Evolutionary conservation across 805 yeast genomes (phyloP).

Genomic region (Candida adriatica): DNA sequence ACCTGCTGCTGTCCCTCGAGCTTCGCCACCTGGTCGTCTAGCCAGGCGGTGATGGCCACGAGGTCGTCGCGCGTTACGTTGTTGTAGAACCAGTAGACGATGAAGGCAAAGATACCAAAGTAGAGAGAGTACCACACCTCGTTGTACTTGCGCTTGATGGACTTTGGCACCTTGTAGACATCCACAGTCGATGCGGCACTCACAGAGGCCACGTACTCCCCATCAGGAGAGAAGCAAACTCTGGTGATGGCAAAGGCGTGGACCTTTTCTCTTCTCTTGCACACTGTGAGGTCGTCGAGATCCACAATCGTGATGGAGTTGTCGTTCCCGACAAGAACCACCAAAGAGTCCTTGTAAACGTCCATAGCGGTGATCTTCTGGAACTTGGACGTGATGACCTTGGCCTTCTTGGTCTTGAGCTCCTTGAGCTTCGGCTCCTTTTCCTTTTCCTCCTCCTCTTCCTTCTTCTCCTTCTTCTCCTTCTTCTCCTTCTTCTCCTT

Average conservation of each 20-base stretch:
- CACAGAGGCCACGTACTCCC: slow-evolving; percentile 58
- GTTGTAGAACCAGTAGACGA: slow-evolving; percentile 4
- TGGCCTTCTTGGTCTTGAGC: slow-evolving; percentile 31
- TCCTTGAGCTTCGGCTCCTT: slow-evolving; percentile 12
- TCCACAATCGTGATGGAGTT: slow-evolving; percentile 55
- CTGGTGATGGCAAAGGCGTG: slow-evolving; percentile 77
- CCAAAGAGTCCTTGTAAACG: slow-evolving; percentile 28
- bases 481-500: slow-evolving; percentile 27
- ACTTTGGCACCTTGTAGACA: slow-evolving; percentile 52
- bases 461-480: slow-evolving; percentile 21
- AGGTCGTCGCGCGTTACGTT: slow-evolving; percentile 14
- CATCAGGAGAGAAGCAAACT: slow-evolving; percentile 62
- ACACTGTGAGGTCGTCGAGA: slow-evolving; percentile 41
- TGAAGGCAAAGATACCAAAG: slow-evolving; percentile 5
- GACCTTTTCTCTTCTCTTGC: slow-evolving; percentile 50
- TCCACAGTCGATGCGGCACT: slow-evolving; percentile 73
- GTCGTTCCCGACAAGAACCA: slow-evolving; percentile 46
- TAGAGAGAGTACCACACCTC: slow-evolving; percentile 7
- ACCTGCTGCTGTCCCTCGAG: slow-evolving; percentile 6
- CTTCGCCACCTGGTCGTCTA: slow-evolving; percentile 8
- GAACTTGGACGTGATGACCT: slow-evolving; percentile 38
- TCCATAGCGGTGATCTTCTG: slow-evolving; percentile 54
- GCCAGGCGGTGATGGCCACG: slow-evolving; percentile 7
- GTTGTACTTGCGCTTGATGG: slow-evolving; percentile 22
- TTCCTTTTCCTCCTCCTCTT: slow-evolving; percentile 5